These are phyloP conservation scores for Hygrophila difformis DNA, from an alignment of 257 asterid species.

Conservation along the genomic window DNA sequence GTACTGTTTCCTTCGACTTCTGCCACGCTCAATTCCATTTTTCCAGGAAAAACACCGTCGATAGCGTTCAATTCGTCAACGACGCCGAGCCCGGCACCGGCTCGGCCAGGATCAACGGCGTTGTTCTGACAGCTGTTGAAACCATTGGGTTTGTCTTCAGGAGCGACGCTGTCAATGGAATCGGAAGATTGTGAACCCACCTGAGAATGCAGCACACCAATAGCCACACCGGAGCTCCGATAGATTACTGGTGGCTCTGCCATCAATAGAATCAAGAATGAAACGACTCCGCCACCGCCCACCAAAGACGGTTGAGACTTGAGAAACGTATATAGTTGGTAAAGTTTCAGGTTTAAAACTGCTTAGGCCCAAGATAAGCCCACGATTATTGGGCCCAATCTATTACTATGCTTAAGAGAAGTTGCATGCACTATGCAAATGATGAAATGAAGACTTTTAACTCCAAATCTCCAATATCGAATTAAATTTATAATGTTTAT, in stretches of 20 bases:
- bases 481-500: too few relatives aligned
- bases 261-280: constrained; percentile 9
- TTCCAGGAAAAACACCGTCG: not conserved
- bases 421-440: too few relatives aligned
- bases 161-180: not conserved
- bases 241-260: constrained; percentile 12
- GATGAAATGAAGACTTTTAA: too few relatives aligned
- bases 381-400: too few relatives aligned
- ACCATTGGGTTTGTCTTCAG: constrained; percentile 3
- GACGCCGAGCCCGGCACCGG: not conserved
- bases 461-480: too few relatives aligned
- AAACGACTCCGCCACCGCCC: constrained; percentile 6
- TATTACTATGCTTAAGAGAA: too few relatives aligned
- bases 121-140: not conserved
- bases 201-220: constrained; percentile 9
- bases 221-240: constrained; percentile 3
- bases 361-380: too few relatives aligned
- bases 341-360: too few relatives aligned
- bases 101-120: constrained; percentile 8
- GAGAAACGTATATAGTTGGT: not conserved
- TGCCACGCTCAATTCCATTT: not conserved
- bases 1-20: not conserved
- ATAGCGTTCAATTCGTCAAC: not conserved
- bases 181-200: constrained; percentile 7
- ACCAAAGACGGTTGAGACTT: not conserved